Evolutionary conservation across 2,329 filamentous ascomycete genomes (phyloP), one percentile per base, ranked within the genome.

Genomic region (Amauroascus verrucosus): DNA sequence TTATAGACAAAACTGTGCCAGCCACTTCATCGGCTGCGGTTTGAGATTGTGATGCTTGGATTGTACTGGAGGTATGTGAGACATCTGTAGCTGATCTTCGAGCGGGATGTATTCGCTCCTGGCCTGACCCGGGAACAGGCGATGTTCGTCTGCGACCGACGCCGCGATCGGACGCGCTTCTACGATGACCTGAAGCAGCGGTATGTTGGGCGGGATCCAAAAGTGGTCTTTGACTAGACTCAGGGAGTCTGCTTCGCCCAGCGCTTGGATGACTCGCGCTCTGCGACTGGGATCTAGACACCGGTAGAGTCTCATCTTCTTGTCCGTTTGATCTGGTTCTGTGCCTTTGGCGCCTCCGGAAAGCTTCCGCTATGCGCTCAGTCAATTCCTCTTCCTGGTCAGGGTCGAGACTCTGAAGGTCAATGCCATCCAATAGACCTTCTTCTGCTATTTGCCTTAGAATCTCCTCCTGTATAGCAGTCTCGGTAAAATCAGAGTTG

Each of bases 301-400:
- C 9, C 37, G 28, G 33, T 6, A 11, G 11, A 9, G 33, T 7
- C 13, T 33, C 33, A 32, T 37, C 22, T 37, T 11, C 3, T 26
- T 30, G 14, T 5, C 26, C 41, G 32, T 46, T n/a, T 33, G 51
- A 48, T 26, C 64, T 63, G 40, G 66, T 56, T 43, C 60, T 56
- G 56, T 62, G 50, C 30, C 58, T 65, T 63, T 94, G 88, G 28
- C 88, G 78, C 57, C 87, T 79, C 54, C 87, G 77, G 64, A 94
- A 95, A 1, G 88, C 88, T 63, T 94, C 87, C 1, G 89, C 90
- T 61, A 97, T 95, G 55, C 86, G 83, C 63, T 91, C 86, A 59
- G 87, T 95, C 14, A 97, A 81, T 63, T 94, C 88, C 63, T 96
- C 89, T 64, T 96, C 88, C 62, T 89, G 86, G 47, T 75, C 81